These are phyloP conservation scores for Solanum corneliomulleri DNA, from an alignment of 257 asterid genomes.

Conservation along the genomic window DNA sequence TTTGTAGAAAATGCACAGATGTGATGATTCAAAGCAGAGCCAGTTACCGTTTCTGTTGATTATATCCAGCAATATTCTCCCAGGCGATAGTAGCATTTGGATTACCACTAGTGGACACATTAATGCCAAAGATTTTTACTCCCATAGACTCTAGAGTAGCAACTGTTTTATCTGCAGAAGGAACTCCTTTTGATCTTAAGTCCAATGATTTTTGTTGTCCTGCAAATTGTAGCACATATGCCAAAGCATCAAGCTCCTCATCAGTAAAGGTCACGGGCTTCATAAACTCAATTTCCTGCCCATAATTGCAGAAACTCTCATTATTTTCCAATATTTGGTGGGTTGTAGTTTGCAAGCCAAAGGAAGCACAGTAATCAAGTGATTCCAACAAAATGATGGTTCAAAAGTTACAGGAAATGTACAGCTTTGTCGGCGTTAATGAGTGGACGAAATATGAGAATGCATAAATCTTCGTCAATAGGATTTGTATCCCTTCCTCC, in stretches of 20 bases:
- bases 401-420: conserved; percentile 14
- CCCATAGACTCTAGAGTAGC: conserved; percentile 78
- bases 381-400: conserved; percentile 3
- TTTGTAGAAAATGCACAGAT: background rate
- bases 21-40: background rate
- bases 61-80: conserved; percentile 95
- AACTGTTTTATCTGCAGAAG: conserved; percentile 46
- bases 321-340: background rate
- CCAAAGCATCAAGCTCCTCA: conserved; percentile 89
- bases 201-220: conserved; percentile 47
- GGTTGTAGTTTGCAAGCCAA: background rate
- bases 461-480: conserved; percentile 50
- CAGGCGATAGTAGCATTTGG: conserved; percentile 54
- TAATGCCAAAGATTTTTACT: conserved; percentile 66
- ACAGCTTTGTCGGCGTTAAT: conserved; percentile 75
- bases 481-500: conserved; percentile 20
- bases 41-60: conserved; percentile 63
- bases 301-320: background rate
- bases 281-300: conserved; percentile 88
- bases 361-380: background rate
- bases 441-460: conserved; percentile 83
- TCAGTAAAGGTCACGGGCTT: conserved; percentile 61
- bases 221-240: conserved; percentile 45
- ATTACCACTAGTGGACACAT: conserved; percentile 27
- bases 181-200: conserved; percentile 24